Conservation (phyloP, 116 monocot genomes). For the Dioscorea cayenensis region DNA sequence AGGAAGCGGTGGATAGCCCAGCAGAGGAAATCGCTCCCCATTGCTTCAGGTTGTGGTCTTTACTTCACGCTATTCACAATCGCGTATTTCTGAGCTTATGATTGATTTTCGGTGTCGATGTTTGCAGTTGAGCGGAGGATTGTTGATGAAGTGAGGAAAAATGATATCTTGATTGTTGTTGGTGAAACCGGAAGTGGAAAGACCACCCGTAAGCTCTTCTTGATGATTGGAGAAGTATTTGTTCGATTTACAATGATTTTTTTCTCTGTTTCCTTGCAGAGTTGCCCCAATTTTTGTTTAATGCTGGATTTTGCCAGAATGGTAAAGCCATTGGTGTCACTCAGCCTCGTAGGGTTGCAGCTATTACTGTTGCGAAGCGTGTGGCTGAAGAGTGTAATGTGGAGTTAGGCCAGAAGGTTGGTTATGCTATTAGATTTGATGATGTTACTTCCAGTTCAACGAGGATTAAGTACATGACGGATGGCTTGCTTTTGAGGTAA, state of each 20-base stretch:
- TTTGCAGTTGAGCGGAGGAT: constrained; percentile 58
- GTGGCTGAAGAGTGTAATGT: constrained; percentile 93
- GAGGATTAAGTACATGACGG: constrained; percentile 98
- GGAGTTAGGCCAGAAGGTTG: constrained; percentile 84
- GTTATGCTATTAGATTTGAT: constrained; percentile 95
- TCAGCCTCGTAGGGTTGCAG: constrained; percentile 96
- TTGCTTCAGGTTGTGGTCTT: constrained; percentile 57
- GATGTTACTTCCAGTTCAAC: constrained; percentile 76
- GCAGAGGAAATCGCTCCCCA: constrained; percentile 77
- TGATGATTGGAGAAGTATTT: no score
- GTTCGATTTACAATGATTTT: no score
- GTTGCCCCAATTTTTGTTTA: constrained; percentile 82
- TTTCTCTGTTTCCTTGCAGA: constrained; percentile 31
- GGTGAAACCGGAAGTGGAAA: constrained; percentile 98
- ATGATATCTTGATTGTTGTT: constrained; percentile 78
- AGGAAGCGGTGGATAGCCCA: constrained; percentile 46
- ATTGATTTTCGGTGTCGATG: neutral
- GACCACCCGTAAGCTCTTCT: constrained; percentile 70
- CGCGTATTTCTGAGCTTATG: neutral
- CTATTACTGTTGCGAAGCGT: constrained; percentile 93
- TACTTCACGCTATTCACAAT: no score
- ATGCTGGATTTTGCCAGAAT: constrained; percentile 70
- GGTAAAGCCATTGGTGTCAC: constrained; percentile 87
- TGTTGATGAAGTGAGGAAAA: constrained; percentile 81
- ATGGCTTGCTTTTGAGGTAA: constrained; percentile 90